Percentiles rank a stretch among this genome's conserved stretches.
Evolutionary conservation across 23 red algal species (phyloP).

Genomic region (Gracilariopsis chorda): DNA sequence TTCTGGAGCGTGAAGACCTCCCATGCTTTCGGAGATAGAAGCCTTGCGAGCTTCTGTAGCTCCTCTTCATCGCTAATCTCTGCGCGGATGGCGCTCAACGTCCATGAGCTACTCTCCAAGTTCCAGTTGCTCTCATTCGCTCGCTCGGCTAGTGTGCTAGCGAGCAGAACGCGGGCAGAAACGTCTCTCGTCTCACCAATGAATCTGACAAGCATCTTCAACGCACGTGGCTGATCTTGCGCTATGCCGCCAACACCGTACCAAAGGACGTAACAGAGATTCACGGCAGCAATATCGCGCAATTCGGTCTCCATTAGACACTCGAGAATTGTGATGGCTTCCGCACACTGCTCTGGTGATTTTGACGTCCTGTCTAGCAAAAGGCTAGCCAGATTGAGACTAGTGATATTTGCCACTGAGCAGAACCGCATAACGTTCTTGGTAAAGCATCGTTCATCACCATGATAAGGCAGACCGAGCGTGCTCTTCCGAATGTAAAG

Average conservation of each 20-base stretch:
- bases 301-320: neutral
- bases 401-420: neutral
- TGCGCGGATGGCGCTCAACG: neutral
- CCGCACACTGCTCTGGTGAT: neutral
- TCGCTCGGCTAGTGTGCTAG: neutral
- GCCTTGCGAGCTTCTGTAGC: neutral
- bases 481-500: neutral
- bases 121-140: neutral
- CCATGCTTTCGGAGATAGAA: neutral
- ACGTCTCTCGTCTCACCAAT: neutral
- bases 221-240: neutral
- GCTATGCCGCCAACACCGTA: neutral
- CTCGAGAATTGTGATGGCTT: neutral
- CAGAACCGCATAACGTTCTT: neutral
- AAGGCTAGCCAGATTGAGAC: neutral
- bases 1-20: too few relatives aligned
- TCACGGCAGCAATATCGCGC: neutral
- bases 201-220: neutral
- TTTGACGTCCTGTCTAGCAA: neutral
- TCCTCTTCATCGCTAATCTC: neutral
- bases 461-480: neutral
- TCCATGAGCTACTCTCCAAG: neutral
- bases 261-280: neutral
- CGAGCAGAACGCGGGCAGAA: neutral
- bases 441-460: neutral